A percentile compares a stretch with the other conserved stretches of the same genome.
These are phyloP conservation scores for Emergomyces orientalis DNA, from an alignment of 2,329 filamentous ascomycete genomes.

Conservation along the genomic window DNA sequence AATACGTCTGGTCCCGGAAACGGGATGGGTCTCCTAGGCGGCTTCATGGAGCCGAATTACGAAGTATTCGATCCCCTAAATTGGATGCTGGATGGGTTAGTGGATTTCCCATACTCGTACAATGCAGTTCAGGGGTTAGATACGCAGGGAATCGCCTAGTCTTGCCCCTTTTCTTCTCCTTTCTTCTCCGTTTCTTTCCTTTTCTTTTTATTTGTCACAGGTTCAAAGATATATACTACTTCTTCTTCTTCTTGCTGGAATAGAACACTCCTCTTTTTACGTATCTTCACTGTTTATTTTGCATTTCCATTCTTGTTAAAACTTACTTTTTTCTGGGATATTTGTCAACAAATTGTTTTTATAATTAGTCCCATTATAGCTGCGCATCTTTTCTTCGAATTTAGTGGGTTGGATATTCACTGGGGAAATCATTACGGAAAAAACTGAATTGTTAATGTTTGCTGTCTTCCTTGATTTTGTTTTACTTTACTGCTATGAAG, in stretches of 20 bases:
- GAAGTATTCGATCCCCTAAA: conserved; percentile 88
- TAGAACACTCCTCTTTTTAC: background rate
- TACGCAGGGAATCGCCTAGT: conserved; percentile 30
- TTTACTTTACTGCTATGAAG: background rate
- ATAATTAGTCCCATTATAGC: background rate
- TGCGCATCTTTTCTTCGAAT: too few relatives aligned
- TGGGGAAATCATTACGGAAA: background rate
- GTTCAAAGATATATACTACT: background rate
- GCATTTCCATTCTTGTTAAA: background rate
- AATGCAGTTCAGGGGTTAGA: conserved; percentile 46
- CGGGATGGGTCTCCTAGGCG: conserved; percentile 26
- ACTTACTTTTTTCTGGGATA: background rate
- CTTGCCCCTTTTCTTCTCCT: background rate
- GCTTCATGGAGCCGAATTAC: conserved; percentile 61
- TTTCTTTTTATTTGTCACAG: background rate
- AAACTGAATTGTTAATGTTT: background rate
- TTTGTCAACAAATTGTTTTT: background rate
- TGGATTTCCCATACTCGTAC: conserved; percentile 67
- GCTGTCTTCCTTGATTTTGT: background rate
- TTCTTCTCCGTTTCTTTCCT: background rate
- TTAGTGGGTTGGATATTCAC: background rate
- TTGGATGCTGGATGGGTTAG: conserved; percentile 82
- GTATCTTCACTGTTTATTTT: background rate
- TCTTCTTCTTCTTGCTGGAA: background rate
- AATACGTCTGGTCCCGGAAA: conserved; percentile 14